Evolutionary conservation across 2,329 filamentous ascomycete genomes (phyloP).

Genomic region (Chrysosporium keratinophilum): DNA sequence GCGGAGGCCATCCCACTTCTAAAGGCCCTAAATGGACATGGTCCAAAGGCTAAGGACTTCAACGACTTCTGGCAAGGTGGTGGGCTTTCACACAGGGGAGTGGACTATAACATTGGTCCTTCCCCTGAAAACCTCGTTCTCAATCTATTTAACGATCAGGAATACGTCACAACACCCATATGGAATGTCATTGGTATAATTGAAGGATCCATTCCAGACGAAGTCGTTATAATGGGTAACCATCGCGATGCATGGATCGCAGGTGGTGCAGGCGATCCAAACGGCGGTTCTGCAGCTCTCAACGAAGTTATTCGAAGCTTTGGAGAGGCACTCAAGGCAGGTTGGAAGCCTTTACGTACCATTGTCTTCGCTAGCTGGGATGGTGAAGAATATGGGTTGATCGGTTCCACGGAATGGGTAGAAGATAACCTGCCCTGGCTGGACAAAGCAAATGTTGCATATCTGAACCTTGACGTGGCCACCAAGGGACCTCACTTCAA

Average conservation of each 20-base stretch:
- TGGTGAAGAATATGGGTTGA: conserved; percentile 72
- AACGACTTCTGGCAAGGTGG: conserved; percentile 61
- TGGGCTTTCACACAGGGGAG: conserved; percentile 67
- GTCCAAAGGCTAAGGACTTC: conserved; percentile 64
- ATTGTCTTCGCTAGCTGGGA: conserved; percentile 86
- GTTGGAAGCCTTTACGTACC: conserved; percentile 78
- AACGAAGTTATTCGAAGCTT: conserved; percentile 71
- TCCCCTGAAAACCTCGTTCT: conserved; percentile 61
- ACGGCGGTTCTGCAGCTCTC: conserved; percentile 67
- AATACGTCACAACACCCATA: conserved; percentile 68
- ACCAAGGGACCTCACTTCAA: conserved; percentile 54
- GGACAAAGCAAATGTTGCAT: conserved; percentile 60
- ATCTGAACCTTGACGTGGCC: conserved; percentile 76
- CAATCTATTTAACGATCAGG: conserved; percentile 67
- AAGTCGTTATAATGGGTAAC: conserved; percentile 84
- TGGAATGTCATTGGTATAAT: conserved; percentile 92
- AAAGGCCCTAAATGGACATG: conserved; percentile 81
- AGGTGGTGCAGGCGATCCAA: conserved; percentile 73
- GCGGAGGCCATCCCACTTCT: conserved; percentile 74
- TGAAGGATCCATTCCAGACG: conserved; percentile 72
- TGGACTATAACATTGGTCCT: conserved; percentile 76
- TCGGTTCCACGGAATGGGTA: conserved; percentile 88
- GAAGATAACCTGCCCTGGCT: conserved; percentile 83
- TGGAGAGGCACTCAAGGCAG: conserved; percentile 57
- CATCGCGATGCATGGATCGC: conserved; percentile 85